A percentile compares a stretch with the other conserved stretches of the same genome.
Evolutionary conservation across 495 filamentous ascomycete species (phyloP).

Genomic region (Xanthoparmelia taractica): DNA sequence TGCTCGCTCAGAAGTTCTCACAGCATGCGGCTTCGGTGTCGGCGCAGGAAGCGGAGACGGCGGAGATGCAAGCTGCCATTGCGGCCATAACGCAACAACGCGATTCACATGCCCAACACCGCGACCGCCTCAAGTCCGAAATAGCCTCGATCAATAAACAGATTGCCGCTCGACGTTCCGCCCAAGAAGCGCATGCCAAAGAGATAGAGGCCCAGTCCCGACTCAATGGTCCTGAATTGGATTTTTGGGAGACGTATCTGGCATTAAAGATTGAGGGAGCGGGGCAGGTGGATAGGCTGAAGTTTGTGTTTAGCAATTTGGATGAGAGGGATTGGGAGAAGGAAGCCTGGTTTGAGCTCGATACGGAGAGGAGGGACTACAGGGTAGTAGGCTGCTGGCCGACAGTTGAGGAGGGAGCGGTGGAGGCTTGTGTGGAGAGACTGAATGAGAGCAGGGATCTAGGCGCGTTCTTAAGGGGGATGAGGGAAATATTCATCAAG

Average conservation of each 20-base stretch:
- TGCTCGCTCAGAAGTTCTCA: conserved; percentile 65
- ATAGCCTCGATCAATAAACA: conserved; percentile 69
- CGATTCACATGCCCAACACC: conserved; percentile 62
- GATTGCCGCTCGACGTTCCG: conserved; percentile 53
- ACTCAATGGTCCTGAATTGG: conserved; percentile 82
- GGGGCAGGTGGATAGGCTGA: conserved; percentile 73
- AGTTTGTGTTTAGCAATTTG: conserved; percentile 85
- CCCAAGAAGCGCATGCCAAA: conserved; percentile 53
- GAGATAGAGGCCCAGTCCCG: conserved; percentile 70
- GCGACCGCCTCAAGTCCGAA: conserved; percentile 66
- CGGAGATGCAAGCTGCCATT: conserved; percentile 80
- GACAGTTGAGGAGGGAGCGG: conserved; percentile 64
- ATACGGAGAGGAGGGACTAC: conserved; percentile 73
- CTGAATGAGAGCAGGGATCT: conserved; percentile 82
- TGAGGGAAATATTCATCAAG: conserved; percentile 76
- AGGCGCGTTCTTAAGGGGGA: conserved; percentile 74
- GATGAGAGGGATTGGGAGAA: conserved; percentile 80
- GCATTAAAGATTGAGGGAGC: conserved; percentile 85
- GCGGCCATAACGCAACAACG: conserved; percentile 63
- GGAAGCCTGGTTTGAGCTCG: conserved; percentile 90
- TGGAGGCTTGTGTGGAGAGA: conserved; percentile 64
- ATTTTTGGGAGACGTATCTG: conserved; percentile 90
- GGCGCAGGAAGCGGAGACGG: conserved; percentile 80
- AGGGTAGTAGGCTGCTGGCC: conserved; percentile 69
- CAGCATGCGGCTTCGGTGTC: conserved; percentile 71